Conservation (phyloP, 202 grass and related monocot species). For the Cymbopogon flexuosus region DNA sequence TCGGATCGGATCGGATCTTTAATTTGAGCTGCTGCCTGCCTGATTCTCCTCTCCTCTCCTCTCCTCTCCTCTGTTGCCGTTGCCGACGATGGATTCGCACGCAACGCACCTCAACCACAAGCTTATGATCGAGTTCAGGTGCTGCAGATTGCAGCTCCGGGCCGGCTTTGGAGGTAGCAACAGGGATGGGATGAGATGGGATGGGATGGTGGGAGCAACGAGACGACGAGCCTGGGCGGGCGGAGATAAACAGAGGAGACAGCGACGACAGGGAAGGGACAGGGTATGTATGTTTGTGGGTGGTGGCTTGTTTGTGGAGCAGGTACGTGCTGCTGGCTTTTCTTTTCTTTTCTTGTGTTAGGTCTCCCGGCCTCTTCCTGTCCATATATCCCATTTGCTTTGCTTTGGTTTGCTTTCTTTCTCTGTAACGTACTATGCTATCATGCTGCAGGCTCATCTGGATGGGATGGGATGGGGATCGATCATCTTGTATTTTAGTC, state of each 20-base stretch:
- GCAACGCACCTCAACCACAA: too few relatives aligned
- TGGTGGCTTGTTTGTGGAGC: not conserved
- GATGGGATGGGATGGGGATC: not conserved
- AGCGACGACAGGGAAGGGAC: not conserved
- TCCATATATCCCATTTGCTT: not conserved
- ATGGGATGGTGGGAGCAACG: not conserved
- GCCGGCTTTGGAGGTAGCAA: too few relatives aligned
- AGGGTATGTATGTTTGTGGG: not conserved
- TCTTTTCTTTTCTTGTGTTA: not conserved
- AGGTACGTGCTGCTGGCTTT: not conserved
- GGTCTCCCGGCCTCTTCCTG: not conserved
- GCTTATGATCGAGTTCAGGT: too few relatives aligned
- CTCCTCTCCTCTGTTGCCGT: too few relatives aligned
- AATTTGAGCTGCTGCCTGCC: too few relatives aligned
- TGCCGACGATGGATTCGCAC: too few relatives aligned
- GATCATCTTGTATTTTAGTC: not conserved
- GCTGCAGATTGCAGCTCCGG: too few relatives aligned
- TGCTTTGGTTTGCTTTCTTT: not conserved
- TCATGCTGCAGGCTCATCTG: too few relatives aligned
- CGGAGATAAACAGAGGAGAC: not conserved
- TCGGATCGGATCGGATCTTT: not conserved
- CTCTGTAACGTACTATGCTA: too few relatives aligned
- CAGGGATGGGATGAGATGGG: not conserved
- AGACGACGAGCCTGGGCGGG: not conserved
- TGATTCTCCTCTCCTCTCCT: too few relatives aligned